Evolutionary conservation across 2,329 filamentous ascomycete species (phyloP).

Genomic region (Fusarium sp.): DNA sequence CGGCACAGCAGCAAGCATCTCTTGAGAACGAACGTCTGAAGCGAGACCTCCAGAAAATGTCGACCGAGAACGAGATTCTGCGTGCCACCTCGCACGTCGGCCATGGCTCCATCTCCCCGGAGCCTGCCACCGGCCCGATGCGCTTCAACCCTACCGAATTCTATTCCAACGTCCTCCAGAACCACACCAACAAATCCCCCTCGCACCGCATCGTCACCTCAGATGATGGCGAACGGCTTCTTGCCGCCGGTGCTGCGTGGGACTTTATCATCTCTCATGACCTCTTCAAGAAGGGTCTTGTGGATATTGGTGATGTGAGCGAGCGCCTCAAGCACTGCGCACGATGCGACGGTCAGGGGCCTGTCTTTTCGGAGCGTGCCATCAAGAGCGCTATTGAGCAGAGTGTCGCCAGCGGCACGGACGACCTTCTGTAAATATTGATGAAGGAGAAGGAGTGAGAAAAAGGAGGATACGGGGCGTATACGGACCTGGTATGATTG

Average conservation of each 20-base stretch:
- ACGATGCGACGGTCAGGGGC: slow-evolving; percentile 86
- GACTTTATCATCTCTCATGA: slow-evolving; percentile 87
- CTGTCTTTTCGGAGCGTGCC: slow-evolving; percentile 83
- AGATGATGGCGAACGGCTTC: slow-evolving; percentile 73
- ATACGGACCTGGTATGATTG: slow-evolving; percentile 37
- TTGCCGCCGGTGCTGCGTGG: slow-evolving; percentile 86
- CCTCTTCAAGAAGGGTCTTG: slow-evolving; percentile 77
- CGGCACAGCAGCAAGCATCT: slow-evolving; percentile 75
- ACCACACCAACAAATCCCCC: slow-evolving; percentile 70
- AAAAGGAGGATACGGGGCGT: slow-evolving; percentile 5
- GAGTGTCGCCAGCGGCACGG: slow-evolving; percentile 79
- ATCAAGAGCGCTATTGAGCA: slow-evolving; percentile 81
- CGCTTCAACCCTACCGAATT: slow-evolving; percentile 79
- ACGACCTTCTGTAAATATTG: slow-evolving; percentile 70
- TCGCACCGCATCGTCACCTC: slow-evolving; percentile 76
- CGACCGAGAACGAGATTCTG: slow-evolving; percentile 92
- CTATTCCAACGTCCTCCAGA: slow-evolving; percentile 70
- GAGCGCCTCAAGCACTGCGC: slow-evolving; percentile 80
- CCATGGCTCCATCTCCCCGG: slow-evolving; percentile 54
- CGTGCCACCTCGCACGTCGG: slow-evolving; percentile 74
- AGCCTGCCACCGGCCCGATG: slow-evolving; percentile 73
- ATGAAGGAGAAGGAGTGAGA: background rate
- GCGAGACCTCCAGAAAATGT: slow-evolving; percentile 82
- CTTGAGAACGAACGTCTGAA: slow-evolving; percentile 90
- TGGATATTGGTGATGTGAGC: slow-evolving; percentile 85